Evolutionary conservation across 1,139 yeast species (phyloP).

Genomic region (Blastobotrys malaysiensis): DNA sequence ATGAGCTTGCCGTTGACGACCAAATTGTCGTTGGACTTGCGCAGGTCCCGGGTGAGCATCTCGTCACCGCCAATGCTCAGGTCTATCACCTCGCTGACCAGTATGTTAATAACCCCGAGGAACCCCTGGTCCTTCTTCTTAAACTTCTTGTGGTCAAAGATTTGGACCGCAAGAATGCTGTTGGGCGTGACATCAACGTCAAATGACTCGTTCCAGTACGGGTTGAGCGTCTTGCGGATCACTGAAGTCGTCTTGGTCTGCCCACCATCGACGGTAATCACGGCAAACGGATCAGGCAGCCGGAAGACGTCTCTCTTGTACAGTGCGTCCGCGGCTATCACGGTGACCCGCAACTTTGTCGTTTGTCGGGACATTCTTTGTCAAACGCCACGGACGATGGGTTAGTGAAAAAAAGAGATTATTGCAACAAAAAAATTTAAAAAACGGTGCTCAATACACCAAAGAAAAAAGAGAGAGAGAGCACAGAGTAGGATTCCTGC

Average conservation of each 20-base stretch:
- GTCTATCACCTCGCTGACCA: conserved; percentile 86
- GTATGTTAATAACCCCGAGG: conserved; percentile 87
- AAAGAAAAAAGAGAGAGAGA: neutral
- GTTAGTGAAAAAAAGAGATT: too few species aligned
- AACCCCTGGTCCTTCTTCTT: conserved; percentile 99
- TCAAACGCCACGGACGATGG: neutral
- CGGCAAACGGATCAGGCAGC: conserved; percentile 95
- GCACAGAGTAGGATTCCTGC: neutral
- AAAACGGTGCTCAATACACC: neutral
- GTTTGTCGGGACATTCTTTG: neutral
- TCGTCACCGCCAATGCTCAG: conserved; percentile 56
- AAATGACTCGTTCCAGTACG: conserved; percentile 96
- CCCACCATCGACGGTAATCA: conserved; percentile 90
- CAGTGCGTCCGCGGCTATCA: conserved; percentile 93
- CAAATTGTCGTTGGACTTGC: conserved; percentile 84
- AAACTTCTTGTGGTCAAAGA: conserved; percentile 94
- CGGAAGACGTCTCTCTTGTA: conserved; percentile 90
- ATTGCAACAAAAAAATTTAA: neutral
- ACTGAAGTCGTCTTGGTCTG: conserved; percentile 95
- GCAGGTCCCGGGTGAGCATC: conserved; percentile 88
- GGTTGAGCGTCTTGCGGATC: conserved; percentile 88
- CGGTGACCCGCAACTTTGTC: conserved; percentile 24
- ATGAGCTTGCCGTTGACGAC: conserved; percentile 91
- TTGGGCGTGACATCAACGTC: conserved; percentile 73
- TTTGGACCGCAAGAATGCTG: conserved; percentile 85